Evolutionary conservation across 345 rosid genomes (phyloP), one percentile per base, ranked within the genome.

Genomic region (Gossypium australe): DNA sequence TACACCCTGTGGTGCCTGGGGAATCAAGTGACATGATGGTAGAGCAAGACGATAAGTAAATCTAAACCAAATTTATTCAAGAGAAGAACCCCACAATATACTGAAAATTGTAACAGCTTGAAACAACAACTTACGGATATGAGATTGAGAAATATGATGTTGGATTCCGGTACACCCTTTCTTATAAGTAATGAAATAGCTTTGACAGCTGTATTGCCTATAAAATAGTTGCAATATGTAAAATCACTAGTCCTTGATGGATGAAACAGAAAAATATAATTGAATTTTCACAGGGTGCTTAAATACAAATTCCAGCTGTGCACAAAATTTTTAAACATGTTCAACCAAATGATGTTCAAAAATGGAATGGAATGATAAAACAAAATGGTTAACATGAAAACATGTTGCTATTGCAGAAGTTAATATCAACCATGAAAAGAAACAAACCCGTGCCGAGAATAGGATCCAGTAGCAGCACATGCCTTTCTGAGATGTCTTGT

Each of bases 1-100:
- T 63, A 92, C 98, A 81, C 98, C 97, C 77, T 91, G 98, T 79
- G 99, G 98, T 81, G 96, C 98, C 98, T 95, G 87, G 69, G 74
- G 73, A 76, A 78, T 62, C 68, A 73, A 64, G 55, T 52, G 14
- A n/a, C 13, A 53, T 29, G 44, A 38, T 53, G 17, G 20, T 34
- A 74, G 5, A 52, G 52, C 43, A 43, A 43, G 58, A 34, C 9
- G 27, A 74, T 43, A 55, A 67, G 55, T 27, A 72, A 77, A 47
- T 71, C 12, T 47, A 55, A n/a, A 67, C 14, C 1, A 7, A 25
- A 56, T 22, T 67, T 55, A 41, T 55, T 29, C 24, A 38, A 82
- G 51, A 51, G 73, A 74, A 56, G 27, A 58, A 71, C 53, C 65
- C 47, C 17, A 20, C 75, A 57, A 62, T 49, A 60, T 60, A 69